Conservation (phyloP, 257 asterid genomes). For the Gynochthodes officinalis region DNA sequence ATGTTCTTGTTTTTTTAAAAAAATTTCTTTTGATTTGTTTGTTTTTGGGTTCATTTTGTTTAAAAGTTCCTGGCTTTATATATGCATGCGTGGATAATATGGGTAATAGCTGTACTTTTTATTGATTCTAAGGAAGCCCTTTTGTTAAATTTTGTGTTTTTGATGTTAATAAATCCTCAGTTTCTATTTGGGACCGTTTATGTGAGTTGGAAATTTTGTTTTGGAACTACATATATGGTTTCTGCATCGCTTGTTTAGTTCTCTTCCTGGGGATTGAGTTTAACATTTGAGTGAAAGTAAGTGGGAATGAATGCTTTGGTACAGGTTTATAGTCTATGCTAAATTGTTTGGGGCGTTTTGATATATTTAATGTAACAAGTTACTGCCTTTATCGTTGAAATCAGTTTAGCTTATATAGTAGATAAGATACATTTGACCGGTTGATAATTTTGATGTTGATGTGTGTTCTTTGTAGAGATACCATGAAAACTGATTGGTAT, state of each 20-base stretch:
- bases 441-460: not conserved
- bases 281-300: not conserved
- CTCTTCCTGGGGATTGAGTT: not conserved
- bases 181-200: not conserved
- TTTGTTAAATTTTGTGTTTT: not conserved
- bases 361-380: too few relatives aligned
- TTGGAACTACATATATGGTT: not conserved
- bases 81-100: not conserved
- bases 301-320: not conserved
- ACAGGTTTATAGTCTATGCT: not conserved
- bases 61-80: not conserved
- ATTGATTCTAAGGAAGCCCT: not conserved
- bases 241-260: not conserved
- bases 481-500: not conserved
- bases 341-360: too few relatives aligned
- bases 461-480: not conserved
- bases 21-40: not conserved
- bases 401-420: not conserved
- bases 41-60: not conserved
- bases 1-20: conserved; percentile 3
- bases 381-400: not conserved
- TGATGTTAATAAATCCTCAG: not conserved
- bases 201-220: not conserved
- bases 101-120: not conserved
- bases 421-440: too few relatives aligned